Conservation (phyloP, 805 yeast species). For the Lachancea dasiensis region DNA sequence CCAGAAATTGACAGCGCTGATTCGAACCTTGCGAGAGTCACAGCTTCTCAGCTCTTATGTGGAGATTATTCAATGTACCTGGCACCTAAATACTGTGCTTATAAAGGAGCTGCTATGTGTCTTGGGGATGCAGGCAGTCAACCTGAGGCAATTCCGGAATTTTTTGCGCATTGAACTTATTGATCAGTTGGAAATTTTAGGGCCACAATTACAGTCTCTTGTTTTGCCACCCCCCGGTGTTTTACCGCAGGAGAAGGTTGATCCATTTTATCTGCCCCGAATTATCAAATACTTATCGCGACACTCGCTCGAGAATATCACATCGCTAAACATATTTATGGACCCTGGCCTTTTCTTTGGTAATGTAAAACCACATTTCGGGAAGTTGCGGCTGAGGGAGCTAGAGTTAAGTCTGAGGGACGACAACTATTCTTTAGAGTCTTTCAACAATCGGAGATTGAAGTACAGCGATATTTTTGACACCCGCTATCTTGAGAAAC, state of each 20-base stretch:
- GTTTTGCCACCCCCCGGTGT: slow-evolving; percentile 24
- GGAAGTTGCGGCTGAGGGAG: slow-evolving; percentile 18
- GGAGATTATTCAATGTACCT: slow-evolving; percentile 25
- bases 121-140: slow-evolving; percentile 15
- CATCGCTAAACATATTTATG: slow-evolving; percentile 23
- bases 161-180: slow-evolving; percentile 19
- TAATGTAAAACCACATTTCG: slow-evolving; percentile 7
- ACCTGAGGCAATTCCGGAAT: slow-evolving; percentile 22
- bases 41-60: slow-evolving; percentile 21
- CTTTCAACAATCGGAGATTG: slow-evolving; percentile 10
- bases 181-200: slow-evolving; percentile 12
- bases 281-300: slow-evolving; percentile 2
- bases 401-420: slow-evolving; percentile 26
- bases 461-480: slow-evolving; percentile 31
- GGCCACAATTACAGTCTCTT: slow-evolving; percentile 17
- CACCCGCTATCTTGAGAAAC: slow-evolving; percentile 20
- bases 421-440: slow-evolving; percentile 20
- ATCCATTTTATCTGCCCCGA: slow-evolving; percentile 3
- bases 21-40: slow-evolving; percentile 18
- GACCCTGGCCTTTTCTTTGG: slow-evolving; percentile 23
- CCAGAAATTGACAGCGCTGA: slow-evolving; percentile 17
- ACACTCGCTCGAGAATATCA: slow-evolving; percentile 19
- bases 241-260: slow-evolving; percentile 15
- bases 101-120: slow-evolving; percentile 16
- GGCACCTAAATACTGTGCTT: slow-evolving; percentile 24